Evolutionary conservation across 2,329 filamentous ascomycete species (phyloP).

Genomic region (Paraphaeosphaeria minitans): DNA sequence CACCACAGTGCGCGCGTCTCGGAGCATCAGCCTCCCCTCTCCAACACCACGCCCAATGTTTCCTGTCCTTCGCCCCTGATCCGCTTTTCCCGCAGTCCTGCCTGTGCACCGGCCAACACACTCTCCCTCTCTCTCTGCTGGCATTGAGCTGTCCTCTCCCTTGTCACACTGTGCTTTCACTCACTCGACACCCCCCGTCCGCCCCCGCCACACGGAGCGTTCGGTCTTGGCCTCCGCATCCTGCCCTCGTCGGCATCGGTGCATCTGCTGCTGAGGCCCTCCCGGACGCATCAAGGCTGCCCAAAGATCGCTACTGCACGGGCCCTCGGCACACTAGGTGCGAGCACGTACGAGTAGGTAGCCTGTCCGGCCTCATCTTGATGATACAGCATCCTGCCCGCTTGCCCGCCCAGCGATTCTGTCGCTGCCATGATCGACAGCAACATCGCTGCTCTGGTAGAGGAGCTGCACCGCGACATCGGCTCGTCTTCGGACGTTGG

Average conservation of each 20-base stretch:
- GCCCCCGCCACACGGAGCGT: slow-evolving; percentile 8
- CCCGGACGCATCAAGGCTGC: not conserved
- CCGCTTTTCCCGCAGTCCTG: not conserved
- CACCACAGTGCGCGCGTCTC: not conserved
- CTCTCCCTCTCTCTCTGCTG: not conserved
- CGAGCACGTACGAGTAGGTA: not conserved
- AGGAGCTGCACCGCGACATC: slow-evolving; percentile 13
- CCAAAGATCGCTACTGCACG: not conserved
- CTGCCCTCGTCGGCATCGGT: slow-evolving; percentile 7
- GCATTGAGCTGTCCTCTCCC: not conserved
- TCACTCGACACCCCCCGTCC: slow-evolving; percentile 11
- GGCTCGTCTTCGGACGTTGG: slow-evolving; percentile 10
- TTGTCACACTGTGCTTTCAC: slow-evolving; percentile 9
- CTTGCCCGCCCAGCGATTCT: not conserved
- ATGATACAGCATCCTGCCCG: slow-evolving; percentile 6
- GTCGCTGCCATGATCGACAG: slow-evolving; percentile 14
- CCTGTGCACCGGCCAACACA: not conserved
- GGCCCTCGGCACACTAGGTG: not conserved
- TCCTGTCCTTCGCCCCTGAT: not conserved
- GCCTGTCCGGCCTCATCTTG: slow-evolving; percentile 8
- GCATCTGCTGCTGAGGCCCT: not conserved
- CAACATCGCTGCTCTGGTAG: slow-evolving; percentile 5
- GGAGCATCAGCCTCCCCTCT: not conserved
- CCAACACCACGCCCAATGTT: not conserved
- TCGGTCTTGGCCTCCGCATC: slow-evolving; percentile 9